A percentile compares a stretch with the other conserved stretches of the same genome.
phyloP scores from a whole-genome alignment of 768 basidiomycete genomes.

The Postia placenta region DNA sequence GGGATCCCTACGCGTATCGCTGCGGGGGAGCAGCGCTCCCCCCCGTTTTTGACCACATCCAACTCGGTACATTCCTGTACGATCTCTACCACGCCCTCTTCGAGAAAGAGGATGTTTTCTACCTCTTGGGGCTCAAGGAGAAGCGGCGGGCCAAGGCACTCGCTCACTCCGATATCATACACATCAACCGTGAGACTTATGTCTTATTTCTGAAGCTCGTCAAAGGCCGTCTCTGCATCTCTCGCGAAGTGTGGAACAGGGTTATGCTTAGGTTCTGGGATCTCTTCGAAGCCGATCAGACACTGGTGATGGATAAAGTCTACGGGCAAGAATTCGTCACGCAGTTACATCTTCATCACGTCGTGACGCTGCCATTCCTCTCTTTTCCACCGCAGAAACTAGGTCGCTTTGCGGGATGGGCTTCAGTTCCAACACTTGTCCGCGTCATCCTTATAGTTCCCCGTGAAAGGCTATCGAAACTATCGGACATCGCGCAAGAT shows the following conservation, averaged over 20 bases:
- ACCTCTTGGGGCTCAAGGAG: conserved; percentile 4
- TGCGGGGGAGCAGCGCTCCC: conserved; percentile 7
- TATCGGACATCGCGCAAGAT: conserved; percentile 19
- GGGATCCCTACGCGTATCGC: conserved; percentile 15
- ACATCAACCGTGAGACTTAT: conserved; percentile 46
- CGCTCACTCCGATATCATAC: conserved; percentile 22
- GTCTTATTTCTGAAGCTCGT: conserved; percentile 37
- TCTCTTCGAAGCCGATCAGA: conserved; percentile 21
- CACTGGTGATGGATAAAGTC: conserved; percentile 22
- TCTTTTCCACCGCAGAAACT: not conserved
- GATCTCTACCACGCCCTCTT: conserved; percentile 42
- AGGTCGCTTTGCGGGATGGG: conserved; percentile 17
- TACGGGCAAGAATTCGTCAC: conserved; percentile 43
- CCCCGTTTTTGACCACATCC: conserved; percentile 23
- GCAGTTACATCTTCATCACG: conserved; percentile 35
- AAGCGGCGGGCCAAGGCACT: conserved; percentile 9
- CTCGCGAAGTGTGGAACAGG: conserved; percentile 33
- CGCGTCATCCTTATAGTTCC: conserved; percentile 33
- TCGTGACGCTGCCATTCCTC: conserved; percentile 26
- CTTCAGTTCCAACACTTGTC: conserved; percentile 30
- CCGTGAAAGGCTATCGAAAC: conserved; percentile 9
- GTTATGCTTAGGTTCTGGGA: conserved; percentile 31
- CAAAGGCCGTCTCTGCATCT: conserved; percentile 26
- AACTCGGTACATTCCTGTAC: conserved; percentile 34
- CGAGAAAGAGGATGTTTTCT: conserved; percentile 27